Conservation (phyloP, 495 filamentous ascomycete species). For the Neurospora intermedia region DNA sequence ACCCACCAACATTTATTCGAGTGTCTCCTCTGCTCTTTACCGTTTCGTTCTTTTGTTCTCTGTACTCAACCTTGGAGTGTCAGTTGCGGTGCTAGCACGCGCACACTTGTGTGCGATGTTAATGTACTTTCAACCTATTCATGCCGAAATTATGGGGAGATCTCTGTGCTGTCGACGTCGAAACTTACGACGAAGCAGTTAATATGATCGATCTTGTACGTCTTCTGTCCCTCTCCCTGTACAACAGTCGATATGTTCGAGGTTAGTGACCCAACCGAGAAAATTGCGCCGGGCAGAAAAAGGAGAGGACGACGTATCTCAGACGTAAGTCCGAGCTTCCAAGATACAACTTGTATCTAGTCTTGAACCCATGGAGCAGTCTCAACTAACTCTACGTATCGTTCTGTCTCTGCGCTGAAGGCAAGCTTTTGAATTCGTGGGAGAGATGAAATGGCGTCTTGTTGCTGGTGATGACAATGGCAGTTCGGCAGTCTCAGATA, state of each 20-base stretch:
- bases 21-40: neutral
- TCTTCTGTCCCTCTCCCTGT: too few relatives aligned
- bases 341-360: neutral
- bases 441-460: neutral
- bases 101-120: neutral
- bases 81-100: neutral
- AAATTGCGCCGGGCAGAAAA: neutral
- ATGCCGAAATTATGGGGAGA: too few relatives aligned
- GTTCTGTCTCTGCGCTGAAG: neutral
- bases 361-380: neutral
- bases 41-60: neutral
- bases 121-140: neutral
- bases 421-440: neutral
- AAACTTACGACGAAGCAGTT: too few relatives aligned
- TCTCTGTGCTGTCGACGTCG: too few relatives aligned
- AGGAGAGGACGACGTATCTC: neutral
- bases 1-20: too few relatives aligned
- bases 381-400: neutral
- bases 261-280: neutral
- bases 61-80: neutral
- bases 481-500: neutral
- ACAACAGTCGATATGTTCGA: too few relatives aligned
- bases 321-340: neutral
- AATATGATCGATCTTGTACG: too few relatives aligned
- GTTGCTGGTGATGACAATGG: neutral